phyloP scores from a whole-genome alignment of 306 rosid genomes.

The Acacia crassicarpa region DNA sequence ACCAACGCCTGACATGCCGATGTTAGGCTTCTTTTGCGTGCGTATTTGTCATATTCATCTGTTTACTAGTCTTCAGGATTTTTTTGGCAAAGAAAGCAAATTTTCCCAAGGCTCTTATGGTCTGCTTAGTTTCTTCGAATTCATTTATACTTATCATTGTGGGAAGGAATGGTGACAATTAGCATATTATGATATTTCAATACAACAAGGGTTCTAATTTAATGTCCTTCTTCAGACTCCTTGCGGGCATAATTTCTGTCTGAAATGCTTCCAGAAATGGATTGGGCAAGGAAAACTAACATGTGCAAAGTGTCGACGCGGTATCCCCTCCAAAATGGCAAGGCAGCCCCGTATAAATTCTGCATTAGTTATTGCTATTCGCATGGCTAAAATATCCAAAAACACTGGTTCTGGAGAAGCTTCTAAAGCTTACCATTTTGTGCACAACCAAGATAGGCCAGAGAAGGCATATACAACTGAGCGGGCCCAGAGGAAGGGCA shows the following conservation, averaged over 20 bases:
- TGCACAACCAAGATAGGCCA: constrained; percentile 62
- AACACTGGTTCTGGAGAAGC: constrained; percentile 25
- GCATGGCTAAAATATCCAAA: constrained; percentile 58
- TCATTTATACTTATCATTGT: not conserved
- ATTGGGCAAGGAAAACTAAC: constrained; percentile 51
- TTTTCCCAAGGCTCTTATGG: not conserved
- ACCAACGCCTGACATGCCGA: not conserved
- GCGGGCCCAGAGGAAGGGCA: constrained; percentile 54
- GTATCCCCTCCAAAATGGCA: constrained; percentile 57
- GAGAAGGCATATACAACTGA: constrained; percentile 60
- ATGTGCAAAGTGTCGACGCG: constrained; percentile 64
- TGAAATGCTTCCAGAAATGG: constrained; percentile 80
- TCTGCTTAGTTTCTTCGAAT: not conserved
- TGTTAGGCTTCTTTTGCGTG: not conserved
- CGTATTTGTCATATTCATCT: not conserved
- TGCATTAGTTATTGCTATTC: constrained; percentile 61
- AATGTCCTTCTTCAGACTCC: constrained; percentile 50
- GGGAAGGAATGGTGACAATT: not conserved
- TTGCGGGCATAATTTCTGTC: constrained; percentile 83
- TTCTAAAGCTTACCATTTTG: constrained; percentile 41
- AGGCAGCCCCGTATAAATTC: constrained; percentile 75
- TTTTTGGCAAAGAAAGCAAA: not conserved
- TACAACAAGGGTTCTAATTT: not conserved
- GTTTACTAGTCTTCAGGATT: not conserved
- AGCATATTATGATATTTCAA: not conserved